Percentiles rank a stretch among this genome's conserved stretches.
phyloP scores from a whole-genome alignment of 345 rosid genomes.

The Cardamine resedifolia region DNA sequence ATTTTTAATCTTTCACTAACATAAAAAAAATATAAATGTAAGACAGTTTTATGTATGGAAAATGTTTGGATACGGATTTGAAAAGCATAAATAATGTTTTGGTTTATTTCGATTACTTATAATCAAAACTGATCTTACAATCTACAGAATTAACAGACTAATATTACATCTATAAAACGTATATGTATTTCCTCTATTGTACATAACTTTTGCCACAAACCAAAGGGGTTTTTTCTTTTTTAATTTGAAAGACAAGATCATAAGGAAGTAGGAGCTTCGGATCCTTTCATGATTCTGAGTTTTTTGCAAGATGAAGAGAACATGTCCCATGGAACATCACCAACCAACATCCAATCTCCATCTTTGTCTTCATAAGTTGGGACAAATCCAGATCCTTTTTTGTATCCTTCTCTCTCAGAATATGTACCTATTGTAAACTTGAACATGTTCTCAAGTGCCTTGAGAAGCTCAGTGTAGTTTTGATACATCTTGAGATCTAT shows the following conservation, averaged over 20 bases:
- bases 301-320: slow-evolving; percentile 81
- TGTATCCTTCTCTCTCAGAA: slow-evolving; percentile 72
- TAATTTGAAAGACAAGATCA: background rate
- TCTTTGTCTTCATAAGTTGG: slow-evolving; percentile 87
- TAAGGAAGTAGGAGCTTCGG: slow-evolving; percentile 46
- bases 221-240: background rate
- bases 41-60: no score
- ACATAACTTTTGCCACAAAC: background rate
- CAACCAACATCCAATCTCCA: slow-evolving; percentile 87
- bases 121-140: slow-evolving; percentile 1
- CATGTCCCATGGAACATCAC: slow-evolving; percentile 92
- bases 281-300: slow-evolving; percentile 80
- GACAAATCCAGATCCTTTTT: slow-evolving; percentile 58
- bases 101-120: background rate
- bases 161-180: slow-evolving; percentile 15
- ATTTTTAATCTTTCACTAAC: no score
- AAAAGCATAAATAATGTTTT: background rate
- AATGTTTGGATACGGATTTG: no score
- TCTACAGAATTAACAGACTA: background rate
- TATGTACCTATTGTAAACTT: slow-evolving; percentile 61
- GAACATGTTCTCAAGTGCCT: slow-evolving; percentile 73
- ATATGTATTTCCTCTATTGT: slow-evolving; percentile 3
- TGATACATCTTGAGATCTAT: slow-evolving; percentile 61
- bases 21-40: no score
- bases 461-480: slow-evolving; percentile 58